phyloP scores from a whole-genome alignment of 345 rosid genomes.

The Combretum micranthum region DNA sequence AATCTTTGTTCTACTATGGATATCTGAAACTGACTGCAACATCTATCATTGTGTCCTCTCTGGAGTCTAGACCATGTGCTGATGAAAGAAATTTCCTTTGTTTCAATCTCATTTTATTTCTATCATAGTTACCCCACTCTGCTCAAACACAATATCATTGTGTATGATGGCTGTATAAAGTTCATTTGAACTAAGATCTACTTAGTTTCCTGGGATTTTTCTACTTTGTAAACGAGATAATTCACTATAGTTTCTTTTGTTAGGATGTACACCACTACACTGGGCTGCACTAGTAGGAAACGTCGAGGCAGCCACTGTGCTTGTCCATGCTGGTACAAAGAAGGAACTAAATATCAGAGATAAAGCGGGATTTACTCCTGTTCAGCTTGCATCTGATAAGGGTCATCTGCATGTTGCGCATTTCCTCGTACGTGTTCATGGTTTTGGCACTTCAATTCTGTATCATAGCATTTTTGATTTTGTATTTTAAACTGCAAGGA shows the following conservation, averaged over 20 bases:
- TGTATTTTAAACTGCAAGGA: neutral
- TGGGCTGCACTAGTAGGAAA: constrained; percentile 86
- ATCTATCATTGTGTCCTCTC: too few species aligned
- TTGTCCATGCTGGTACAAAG: constrained; percentile 87
- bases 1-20: too few species aligned
- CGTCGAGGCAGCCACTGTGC: constrained; percentile 71
- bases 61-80: too few species aligned
- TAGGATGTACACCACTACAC: constrained; percentile 96
- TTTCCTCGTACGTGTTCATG: constrained; percentile 78
- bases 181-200: neutral
- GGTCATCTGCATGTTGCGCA: constrained; percentile 83
- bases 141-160: too few species aligned
- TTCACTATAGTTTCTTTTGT: constrained; percentile 5
- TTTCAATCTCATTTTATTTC: too few species aligned
- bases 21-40: too few species aligned
- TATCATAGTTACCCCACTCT: too few species aligned
- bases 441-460: constrained; percentile 14
- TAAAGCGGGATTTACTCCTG: constrained; percentile 79
- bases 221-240: too few species aligned
- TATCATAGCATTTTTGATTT: neutral
- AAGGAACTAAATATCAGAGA: constrained; percentile 67
- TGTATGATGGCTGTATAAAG: neutral
- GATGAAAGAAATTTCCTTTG: too few species aligned
- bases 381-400: constrained; percentile 82
- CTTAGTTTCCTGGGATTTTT: too few species aligned